Percentiles rank a stretch among this genome's conserved stretches.
Conservation (phyloP, 371 early-diverging fungal species). For the Mortierella sp. region DNA sequence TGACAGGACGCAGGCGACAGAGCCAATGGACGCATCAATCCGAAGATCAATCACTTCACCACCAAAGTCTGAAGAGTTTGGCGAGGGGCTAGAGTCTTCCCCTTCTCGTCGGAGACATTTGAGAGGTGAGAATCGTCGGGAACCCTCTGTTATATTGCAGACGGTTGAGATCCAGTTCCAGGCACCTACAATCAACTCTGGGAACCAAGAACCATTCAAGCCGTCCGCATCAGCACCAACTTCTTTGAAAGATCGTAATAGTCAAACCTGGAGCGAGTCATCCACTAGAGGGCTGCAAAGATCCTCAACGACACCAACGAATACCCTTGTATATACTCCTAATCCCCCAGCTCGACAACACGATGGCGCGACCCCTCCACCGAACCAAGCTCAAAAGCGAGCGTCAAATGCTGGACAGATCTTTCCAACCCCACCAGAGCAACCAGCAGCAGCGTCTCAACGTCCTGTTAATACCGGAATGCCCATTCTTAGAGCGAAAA, state of each 20-base stretch:
- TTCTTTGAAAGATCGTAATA: constrained; percentile 2
- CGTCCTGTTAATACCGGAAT: constrained; percentile 19
- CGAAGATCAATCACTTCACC: constrained; percentile 33
- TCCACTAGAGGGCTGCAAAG: not conserved
- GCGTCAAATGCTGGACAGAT: constrained; percentile 13
- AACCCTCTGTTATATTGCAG: constrained; percentile 44
- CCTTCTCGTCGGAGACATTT: constrained; percentile 32
- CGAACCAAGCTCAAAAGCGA: constrained; percentile 12
- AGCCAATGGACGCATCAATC: constrained; percentile 10
- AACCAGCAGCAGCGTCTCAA: constrained; percentile 1
- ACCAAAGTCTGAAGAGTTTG: constrained; percentile 4
- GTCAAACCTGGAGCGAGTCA: constrained; percentile 7
- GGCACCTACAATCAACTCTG: constrained; percentile 15
- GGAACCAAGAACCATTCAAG: not conserved
- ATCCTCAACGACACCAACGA: not conserved
- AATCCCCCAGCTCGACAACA: constrained; percentile 12
- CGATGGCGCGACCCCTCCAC: not conserved
- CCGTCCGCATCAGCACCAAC: not conserved
- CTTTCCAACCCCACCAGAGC: not conserved
- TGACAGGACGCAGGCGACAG: constrained; percentile 1
- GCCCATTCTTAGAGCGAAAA: constrained; percentile 44
- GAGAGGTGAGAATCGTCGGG: constrained; percentile 28
- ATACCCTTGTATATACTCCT: constrained; percentile 14
- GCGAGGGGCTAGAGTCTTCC: constrained; percentile 11
- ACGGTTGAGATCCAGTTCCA: constrained; percentile 48